Base-by-base conservation (phyloP, 495 filamentous ascomycete species). In the Xylaria bambusicola region DNA sequence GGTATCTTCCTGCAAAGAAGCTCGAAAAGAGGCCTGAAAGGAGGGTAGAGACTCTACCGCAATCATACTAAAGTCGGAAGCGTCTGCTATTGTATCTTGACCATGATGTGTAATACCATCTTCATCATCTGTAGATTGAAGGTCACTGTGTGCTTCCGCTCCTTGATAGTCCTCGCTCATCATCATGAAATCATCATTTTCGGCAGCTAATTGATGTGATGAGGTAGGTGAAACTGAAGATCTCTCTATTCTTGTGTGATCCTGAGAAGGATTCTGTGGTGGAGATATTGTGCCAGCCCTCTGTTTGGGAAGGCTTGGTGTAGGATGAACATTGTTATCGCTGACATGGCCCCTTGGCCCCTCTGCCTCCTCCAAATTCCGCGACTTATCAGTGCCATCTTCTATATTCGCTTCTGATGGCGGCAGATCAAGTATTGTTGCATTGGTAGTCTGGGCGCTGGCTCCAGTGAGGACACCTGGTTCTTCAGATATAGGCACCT, bases 1-100 rank as follows among this genome's bases (percentile, higher is more conserved):
- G 56, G 69, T 68, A 40, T 68, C 56, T 1, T 55, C 63, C 29
- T 33, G 29, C 5, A 33, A 33, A 33, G 70, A 74, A 7, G 64
- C 70, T 45, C 76, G 68, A 21, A 70, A 70, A 6, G 60, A 62
- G 10, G 60, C 60, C 18, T 62, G 72, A 59, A 77, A 71, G 0
- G 77, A 79, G 2, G 71, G 73, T 29, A 81, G 61, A 9, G 77
- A 79, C 36, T 70, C 68, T 2, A 80, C 58, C 31, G 72, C 73
- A 38, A 81, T 80, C 76, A 79, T 79, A 48, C 75, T 81, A 60
- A 81, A 81, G 20, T 78, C 77, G 26, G 79, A 78, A 5, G 70
- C 71, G 7, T 77, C 68, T 51, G 73, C 65, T 29, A 78, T 62
- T 0, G 77, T 80, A 41, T 81, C 75, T 38, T 77, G 72, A 12